Conservation (phyloP, 306 rosid genomes). For the Cucurbita ficifolia region DNA sequence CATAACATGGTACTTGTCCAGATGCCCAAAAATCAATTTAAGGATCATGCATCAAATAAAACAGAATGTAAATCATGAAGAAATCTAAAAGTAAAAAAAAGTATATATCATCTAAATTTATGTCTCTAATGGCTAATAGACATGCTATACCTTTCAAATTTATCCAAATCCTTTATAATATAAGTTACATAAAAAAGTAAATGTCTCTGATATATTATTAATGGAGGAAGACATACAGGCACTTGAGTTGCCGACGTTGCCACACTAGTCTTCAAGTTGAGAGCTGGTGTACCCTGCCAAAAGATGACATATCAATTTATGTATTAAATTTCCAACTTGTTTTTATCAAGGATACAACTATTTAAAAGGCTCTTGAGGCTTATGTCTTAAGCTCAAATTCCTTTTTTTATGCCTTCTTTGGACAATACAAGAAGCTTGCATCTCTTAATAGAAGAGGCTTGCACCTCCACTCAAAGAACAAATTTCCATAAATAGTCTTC, state of each 20-base stretch:
- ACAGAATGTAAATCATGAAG: neutral
- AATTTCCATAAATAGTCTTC: too few relatives aligned
- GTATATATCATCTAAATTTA: too few relatives aligned
- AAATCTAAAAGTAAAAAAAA: neutral
- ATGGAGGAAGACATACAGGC: conserved; percentile 38
- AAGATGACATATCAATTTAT: conserved; percentile 9
- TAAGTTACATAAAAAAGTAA: neutral
- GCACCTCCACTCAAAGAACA: neutral
- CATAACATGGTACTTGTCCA: neutral
- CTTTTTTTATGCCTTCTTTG: neutral
- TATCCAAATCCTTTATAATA: neutral
- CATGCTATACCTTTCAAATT: neutral
- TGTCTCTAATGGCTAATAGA: neutral
- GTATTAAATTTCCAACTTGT: neutral
- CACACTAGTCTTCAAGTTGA: conserved; percentile 48
- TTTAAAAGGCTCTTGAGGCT: neutral
- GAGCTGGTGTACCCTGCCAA: conserved; percentile 55
- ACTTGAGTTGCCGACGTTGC: conserved; percentile 42
- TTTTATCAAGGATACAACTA: neutral
- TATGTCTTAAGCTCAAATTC: neutral
- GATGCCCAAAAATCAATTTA: neutral
- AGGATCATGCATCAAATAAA: neutral
- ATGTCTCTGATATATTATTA: neutral
- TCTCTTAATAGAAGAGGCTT: neutral
- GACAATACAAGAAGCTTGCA: neutral